phyloP scores from a whole-genome alignment of 169 alveolate species.

The Eimeria maxima region DNA sequence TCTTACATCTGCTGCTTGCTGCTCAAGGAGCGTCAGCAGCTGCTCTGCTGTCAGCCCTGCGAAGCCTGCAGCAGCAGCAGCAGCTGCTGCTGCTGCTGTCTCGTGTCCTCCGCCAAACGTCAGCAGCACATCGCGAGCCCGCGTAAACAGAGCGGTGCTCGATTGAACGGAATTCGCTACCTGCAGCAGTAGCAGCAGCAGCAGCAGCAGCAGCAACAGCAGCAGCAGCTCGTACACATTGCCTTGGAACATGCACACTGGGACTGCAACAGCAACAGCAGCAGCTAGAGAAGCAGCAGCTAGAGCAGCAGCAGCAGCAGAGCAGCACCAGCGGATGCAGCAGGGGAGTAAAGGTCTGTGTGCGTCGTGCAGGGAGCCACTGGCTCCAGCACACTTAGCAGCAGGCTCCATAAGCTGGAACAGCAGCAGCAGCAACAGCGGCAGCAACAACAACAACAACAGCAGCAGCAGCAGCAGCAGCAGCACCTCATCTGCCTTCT shows the following conservation, averaged over 20 bases:
- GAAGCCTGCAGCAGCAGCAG: slow-evolving; percentile 46
- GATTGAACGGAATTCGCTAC: slow-evolving; percentile 74
- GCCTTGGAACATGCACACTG: too few relatives aligned
- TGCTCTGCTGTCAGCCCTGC: slow-evolving; percentile 69
- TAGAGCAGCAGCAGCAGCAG: neutral
- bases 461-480: neutral
- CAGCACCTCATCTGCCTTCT: slow-evolving; percentile 80
- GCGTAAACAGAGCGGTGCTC: slow-evolving; percentile 26
- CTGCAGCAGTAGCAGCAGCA: slow-evolving; percentile 4
- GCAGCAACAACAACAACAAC: neutral
- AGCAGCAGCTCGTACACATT: neutral
- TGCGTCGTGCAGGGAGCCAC: too few relatives aligned
- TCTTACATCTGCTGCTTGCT: slow-evolving; percentile 57
- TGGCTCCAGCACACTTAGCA: too few relatives aligned
- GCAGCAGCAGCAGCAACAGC: slow-evolving; percentile 32
- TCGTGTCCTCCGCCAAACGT: slow-evolving; percentile 55
- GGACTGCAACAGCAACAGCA: neutral
- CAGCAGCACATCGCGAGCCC: slow-evolving; percentile 78
- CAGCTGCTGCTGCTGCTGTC: slow-evolving; percentile 40
- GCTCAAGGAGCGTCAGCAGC: slow-evolving; percentile 48
- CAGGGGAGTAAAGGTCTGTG: too few relatives aligned
- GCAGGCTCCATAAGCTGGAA: too few relatives aligned
- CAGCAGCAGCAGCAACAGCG: neutral
- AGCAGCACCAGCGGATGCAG: too few relatives aligned
- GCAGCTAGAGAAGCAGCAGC: neutral